Conservation (phyloP, 2,329 filamentous ascomycete genomes). For the Geosmithia flava region DNA sequence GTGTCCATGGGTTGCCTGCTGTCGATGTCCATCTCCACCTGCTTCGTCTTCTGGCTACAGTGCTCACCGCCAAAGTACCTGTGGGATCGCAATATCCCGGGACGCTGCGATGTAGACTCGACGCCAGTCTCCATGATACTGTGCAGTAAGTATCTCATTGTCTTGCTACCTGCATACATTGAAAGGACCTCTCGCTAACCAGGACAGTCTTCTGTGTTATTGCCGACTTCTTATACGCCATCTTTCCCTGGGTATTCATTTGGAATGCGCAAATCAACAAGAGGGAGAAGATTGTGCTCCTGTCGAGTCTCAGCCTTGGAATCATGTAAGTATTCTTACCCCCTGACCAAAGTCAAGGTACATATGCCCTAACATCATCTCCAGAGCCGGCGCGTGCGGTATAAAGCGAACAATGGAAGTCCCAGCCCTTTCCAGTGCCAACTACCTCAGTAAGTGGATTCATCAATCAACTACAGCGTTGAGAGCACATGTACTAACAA, state of each 20-base stretch:
- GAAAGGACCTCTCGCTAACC: not conserved
- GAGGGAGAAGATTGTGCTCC: constrained; percentile 25
- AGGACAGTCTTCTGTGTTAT: constrained; percentile 5
- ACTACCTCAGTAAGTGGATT: not conserved
- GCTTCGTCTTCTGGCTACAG: constrained; percentile 7
- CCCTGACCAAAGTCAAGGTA: not conserved
- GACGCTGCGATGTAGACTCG: not conserved
- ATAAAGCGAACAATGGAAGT: constrained; percentile 8
- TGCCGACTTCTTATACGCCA: constrained; percentile 20
- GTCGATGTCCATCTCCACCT: constrained; percentile 1
- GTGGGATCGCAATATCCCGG: no score
- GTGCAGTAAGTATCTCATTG: not conserved
- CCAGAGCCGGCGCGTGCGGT: constrained; percentile 6
- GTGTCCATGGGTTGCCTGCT: constrained; percentile 11
- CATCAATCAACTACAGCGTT: no score
- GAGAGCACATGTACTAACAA: constrained; percentile 3
- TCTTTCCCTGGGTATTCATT: constrained; percentile 26
- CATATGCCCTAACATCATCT: not conserved
- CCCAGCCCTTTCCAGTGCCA: constrained; percentile 9
- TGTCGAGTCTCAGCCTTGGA: constrained; percentile 23
- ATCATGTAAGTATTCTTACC: constrained; percentile 16
- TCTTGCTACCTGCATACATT: constrained; percentile 1
- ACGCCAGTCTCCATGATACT: not conserved
- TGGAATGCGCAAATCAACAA: constrained; percentile 26
- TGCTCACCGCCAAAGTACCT: no score